phyloP scores from a whole-genome alignment of 345 rosid species.

The Brassica nigra region DNA sequence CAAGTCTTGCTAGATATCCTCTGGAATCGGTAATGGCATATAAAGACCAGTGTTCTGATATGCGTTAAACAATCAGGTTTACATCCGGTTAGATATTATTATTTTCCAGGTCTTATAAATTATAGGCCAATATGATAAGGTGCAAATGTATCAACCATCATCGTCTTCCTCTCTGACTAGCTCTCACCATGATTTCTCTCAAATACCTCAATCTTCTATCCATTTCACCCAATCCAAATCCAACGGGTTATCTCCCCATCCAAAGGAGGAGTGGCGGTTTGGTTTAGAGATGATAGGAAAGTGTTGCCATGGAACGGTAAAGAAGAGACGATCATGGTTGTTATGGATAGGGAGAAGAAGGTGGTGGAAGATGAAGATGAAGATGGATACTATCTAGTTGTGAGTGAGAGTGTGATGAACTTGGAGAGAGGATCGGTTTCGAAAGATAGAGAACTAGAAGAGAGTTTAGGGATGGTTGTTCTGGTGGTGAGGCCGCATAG shows the following conservation, averaged over 20 bases:
- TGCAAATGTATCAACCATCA: not conserved
- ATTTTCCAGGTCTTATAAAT: not conserved
- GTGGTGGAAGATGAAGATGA: slow-evolving; percentile 52
- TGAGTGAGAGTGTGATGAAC: slow-evolving; percentile 38
- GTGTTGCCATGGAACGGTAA: slow-evolving; percentile 80
- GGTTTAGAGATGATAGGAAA: slow-evolving; percentile 63
- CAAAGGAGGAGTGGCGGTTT: slow-evolving; percentile 69
- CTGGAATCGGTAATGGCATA: not conserved
- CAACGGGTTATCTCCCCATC: slow-evolving; percentile 11
- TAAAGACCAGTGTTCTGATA: not conserved
- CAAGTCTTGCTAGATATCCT: not conserved
- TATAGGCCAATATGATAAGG: not conserved
- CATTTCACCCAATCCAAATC: slow-evolving; percentile 13
- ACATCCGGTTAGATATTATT: slow-evolving; percentile 16
- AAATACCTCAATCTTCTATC: not conserved
- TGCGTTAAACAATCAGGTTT: slow-evolving; percentile 17
- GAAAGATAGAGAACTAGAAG: slow-evolving; percentile 55
- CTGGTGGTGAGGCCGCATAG: slow-evolving; percentile 78
- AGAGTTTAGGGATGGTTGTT: slow-evolving; percentile 64
- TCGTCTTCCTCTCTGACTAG: slow-evolving; percentile 27
- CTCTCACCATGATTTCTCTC: slow-evolving; percentile 16
- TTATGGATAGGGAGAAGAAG: slow-evolving; percentile 64
- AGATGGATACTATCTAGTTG: slow-evolving; percentile 58
- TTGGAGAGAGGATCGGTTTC: slow-evolving; percentile 67
- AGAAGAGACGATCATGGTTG: slow-evolving; percentile 75